Conservation (phyloP, 208 protist species). For the Endotrypanum monterogeii region DNA sequence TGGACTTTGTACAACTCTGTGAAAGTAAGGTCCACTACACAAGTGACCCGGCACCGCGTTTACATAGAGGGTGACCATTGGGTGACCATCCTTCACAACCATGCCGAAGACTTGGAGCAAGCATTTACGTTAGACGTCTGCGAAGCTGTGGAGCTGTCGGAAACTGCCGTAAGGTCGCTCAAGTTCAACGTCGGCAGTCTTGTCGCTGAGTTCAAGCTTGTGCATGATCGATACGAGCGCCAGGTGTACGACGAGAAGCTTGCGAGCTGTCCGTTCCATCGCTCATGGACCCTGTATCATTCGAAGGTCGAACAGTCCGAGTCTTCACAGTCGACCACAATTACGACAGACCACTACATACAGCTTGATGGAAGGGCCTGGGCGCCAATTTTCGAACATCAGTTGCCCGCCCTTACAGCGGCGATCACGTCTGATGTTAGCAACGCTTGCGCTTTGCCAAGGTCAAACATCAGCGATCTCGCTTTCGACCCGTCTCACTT, state of each 20-base stretch:
- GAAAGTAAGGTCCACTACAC: no score
- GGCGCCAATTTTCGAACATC: slow-evolving; percentile 26
- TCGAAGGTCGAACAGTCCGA: background rate
- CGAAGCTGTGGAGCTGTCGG: slow-evolving; percentile 8
- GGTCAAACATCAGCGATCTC: slow-evolving; percentile 25
- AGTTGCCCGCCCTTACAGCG: slow-evolving; percentile 30
- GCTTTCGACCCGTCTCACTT: slow-evolving; percentile 29
- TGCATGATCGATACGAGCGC: slow-evolving; percentile 5
- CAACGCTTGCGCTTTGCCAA: slow-evolving; percentile 15
- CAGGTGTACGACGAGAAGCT: slow-evolving; percentile 12
- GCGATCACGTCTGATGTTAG: slow-evolving; percentile 40
- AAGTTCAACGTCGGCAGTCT: slow-evolving; percentile 33
- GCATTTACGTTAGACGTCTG: slow-evolving; percentile 42
- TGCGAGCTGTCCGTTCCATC: background rate
- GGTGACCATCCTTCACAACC: slow-evolving; percentile 28
- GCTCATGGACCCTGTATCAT: slow-evolving; percentile 22
- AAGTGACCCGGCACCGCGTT: slow-evolving; percentile 41
- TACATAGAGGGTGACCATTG: slow-evolving; percentile 49
- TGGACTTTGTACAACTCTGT: slow-evolving; percentile 35
- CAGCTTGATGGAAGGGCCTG: slow-evolving; percentile 38
- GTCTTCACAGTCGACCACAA: background rate
- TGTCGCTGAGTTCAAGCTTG: slow-evolving; percentile 35
- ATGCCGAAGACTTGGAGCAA: slow-evolving; percentile 22
- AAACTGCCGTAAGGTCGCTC: slow-evolving; percentile 13
- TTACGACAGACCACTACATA: slow-evolving; percentile 38